phyloP scores from a whole-genome alignment of 768 basidiomycete genomes.

The Melanogaster broomeanus region DNA sequence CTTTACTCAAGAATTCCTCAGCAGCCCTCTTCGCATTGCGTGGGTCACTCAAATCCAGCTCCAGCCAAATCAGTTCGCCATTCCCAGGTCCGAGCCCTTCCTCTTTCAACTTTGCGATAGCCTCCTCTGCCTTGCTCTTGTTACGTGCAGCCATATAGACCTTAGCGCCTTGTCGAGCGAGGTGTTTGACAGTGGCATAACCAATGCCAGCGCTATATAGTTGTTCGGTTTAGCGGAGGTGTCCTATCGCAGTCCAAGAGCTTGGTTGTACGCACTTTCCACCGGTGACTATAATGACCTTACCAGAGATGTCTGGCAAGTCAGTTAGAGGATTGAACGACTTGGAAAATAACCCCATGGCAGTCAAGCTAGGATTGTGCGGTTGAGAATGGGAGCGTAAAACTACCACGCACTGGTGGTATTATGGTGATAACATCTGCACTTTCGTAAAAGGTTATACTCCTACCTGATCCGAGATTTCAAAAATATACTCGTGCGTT shows the following conservation, averaged over 20 bases:
- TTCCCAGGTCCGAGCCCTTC: constrained; percentile 46
- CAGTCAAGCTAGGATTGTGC: neutral
- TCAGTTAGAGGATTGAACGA: constrained; percentile 36
- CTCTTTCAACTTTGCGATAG: constrained; percentile 45
- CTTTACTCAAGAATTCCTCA: constrained; percentile 48
- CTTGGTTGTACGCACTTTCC: constrained; percentile 51
- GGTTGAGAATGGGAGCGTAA: too few species aligned
- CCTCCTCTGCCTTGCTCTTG: constrained; percentile 45
- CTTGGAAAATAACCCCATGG: constrained; percentile 24
- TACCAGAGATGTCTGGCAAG: constrained; percentile 46
- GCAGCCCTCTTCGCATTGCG: constrained; percentile 48
- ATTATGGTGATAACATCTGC: too few species aligned
- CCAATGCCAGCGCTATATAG: constrained; percentile 48
- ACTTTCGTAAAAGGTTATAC: too few species aligned
- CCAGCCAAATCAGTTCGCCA: constrained; percentile 49
- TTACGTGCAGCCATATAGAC: constrained; percentile 59
- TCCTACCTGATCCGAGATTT: too few species aligned
- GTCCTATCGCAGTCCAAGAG: too few species aligned
- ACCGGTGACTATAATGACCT: constrained; percentile 59
- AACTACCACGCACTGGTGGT: too few species aligned
- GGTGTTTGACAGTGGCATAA: constrained; percentile 49
- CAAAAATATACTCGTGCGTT: too few species aligned
- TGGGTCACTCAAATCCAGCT: constrained; percentile 54
- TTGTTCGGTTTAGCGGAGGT: neutral
- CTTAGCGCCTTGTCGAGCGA: constrained; percentile 56